Conservation (phyloP, 352 stramenopile species). For the Thraustochytrium striatum region DNA sequence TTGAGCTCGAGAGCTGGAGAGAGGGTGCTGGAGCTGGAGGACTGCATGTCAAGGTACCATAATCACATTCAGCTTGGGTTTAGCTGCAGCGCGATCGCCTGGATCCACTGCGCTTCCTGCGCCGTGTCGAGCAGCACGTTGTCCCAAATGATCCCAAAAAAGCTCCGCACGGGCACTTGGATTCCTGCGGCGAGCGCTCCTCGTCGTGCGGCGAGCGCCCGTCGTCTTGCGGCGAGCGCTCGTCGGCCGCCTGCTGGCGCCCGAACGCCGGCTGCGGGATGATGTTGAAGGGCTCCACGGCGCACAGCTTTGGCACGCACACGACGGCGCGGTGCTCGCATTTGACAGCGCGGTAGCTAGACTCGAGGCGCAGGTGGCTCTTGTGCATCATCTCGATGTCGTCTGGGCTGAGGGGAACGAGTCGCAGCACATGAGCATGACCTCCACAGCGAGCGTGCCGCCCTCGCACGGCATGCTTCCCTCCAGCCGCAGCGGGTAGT, state of each 20-base stretch:
- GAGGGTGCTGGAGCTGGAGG: no score
- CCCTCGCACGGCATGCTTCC: no score
- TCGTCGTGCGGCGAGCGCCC: not conserved
- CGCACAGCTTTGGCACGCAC: constrained; percentile 12
- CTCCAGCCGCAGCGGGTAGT: no score
- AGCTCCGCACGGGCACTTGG: not conserved
- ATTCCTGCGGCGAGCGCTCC: not conserved
- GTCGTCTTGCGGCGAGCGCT: not conserved
- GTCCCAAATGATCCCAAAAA: constrained; percentile 11
- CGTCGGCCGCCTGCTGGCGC: not conserved
- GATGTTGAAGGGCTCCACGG: not conserved
- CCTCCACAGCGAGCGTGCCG: no score
- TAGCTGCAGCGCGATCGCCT: no score
- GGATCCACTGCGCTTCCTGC: constrained; percentile 12
- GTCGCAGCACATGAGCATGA: constrained; percentile 38
- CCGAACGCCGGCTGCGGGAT: not conserved
- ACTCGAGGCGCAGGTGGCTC: constrained; percentile 31
- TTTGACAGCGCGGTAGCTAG: not conserved
- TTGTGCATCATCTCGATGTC: not conserved
- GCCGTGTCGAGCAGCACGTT: constrained; percentile 6
- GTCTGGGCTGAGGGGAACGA: not conserved
- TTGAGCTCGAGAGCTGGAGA: no score
- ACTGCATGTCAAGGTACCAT: no score
- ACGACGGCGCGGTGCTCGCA: not conserved
- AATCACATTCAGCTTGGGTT: no score